Evolutionary conservation across 1,284 basidiomycete genomes (phyloP).

Genomic region (Pseudozyma pruni): DNA sequence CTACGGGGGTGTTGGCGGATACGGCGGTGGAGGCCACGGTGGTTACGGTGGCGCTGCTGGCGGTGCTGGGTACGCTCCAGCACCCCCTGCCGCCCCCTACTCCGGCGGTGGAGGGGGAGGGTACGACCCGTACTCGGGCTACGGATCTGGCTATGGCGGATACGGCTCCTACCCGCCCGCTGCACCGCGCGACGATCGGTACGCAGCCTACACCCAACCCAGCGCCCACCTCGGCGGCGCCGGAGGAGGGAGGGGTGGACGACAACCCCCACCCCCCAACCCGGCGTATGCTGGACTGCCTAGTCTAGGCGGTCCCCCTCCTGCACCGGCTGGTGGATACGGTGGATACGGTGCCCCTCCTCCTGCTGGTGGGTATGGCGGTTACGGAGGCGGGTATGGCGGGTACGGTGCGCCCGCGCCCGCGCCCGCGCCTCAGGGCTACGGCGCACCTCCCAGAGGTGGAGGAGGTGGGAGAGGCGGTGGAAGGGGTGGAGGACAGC

Average conservation of each 20-base stretch:
- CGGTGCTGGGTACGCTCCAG: slow-evolving; percentile 20
- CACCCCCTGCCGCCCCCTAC: slow-evolving; percentile 1
- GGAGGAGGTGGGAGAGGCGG: slow-evolving; percentile 16
- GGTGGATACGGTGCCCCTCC: slow-evolving; percentile 27
- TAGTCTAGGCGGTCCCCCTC: slow-evolving; percentile 23
- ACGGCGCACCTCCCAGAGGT: background rate
- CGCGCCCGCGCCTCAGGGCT: background rate
- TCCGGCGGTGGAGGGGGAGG: slow-evolving; percentile 12
- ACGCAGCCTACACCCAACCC: slow-evolving; percentile 31
- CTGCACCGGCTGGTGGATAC: slow-evolving; percentile 16
- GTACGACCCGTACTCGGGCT: slow-evolving; percentile 24
- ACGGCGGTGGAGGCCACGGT: slow-evolving; percentile 22
- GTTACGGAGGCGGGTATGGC: slow-evolving; percentile 22
- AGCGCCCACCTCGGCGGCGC: slow-evolving; percentile 5
- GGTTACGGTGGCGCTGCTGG: slow-evolving; percentile 39
- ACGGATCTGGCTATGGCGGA: slow-evolving; percentile 11
- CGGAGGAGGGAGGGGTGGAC: slow-evolving; percentile 18
- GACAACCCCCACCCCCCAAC: slow-evolving; percentile 10
- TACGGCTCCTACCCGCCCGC: slow-evolving; percentile 9
- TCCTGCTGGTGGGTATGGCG: slow-evolving; percentile 7
- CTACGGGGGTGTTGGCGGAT: no score
- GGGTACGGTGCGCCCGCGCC: slow-evolving; percentile 24
- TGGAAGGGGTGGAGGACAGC: slow-evolving; percentile 7
- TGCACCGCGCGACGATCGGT: slow-evolving; percentile 22
- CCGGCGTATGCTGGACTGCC: slow-evolving; percentile 29